Evolutionary conservation across 192 early-diverging fungal genomes (phyloP), one percentile per base, ranked within the genome.

Genomic region (Gamsiella multidivaricata): DNA sequence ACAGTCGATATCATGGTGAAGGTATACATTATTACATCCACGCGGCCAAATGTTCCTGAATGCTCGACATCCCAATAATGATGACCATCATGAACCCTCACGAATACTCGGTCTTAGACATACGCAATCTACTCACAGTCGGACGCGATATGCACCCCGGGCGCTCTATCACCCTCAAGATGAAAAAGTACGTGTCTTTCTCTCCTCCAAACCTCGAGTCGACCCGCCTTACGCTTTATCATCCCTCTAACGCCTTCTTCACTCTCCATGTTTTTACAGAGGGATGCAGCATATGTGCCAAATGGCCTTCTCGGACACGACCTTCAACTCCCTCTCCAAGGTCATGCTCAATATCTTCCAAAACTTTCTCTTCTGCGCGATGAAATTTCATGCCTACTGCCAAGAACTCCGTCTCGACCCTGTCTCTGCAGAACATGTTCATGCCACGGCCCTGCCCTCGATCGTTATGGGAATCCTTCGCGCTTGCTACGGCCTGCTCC

Each of bases 281-380:
- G 80, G 76, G 46, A 68, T 92, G 28, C 89, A 88, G 49, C 82
- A 87, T 12, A 89, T 84, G 56, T 88, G 79, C 71, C 89, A 89
- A 58, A 69, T 82, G 51, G 76, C 94, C 28, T 91, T 87, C 66
- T 80, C 92, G 28, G 91, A 93, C 72, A 70, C 83, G 22, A 58
- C 63, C 14, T 69, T 93, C 51, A 93, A 94, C 69, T 84, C 89
- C 6, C 46, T 69, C 17, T n/a, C 45, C 7, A 86, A 70, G 1
- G 91, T 94, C 22, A 66, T 92, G n/a, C 61, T 91, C 45, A 96
- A 95, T 60, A 75, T 96, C 42, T 92, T 92, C 74, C 91, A 95
- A 66, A 92, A 91, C 56, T 90, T 93, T 69, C 5, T 88, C 10
- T 59, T 93, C 26, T 89, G 87, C 45, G 93, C 88, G 52, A 91